Evolutionary conservation across 352 stramenopile genomes (phyloP).

Genomic region (Phytophthora pluvialis): DNA sequence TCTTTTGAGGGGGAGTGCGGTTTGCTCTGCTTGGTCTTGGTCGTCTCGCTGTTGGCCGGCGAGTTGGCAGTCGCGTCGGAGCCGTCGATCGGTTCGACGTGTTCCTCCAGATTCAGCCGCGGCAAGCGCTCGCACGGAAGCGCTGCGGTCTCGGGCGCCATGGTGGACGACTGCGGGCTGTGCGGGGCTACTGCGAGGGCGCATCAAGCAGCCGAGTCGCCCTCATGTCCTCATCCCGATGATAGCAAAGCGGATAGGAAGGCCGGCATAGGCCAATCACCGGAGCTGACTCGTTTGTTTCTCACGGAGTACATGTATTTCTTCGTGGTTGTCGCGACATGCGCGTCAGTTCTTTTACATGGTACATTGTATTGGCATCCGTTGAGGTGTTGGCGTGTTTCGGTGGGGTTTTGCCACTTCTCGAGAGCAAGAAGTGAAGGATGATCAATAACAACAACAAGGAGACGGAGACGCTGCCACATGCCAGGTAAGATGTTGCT

Average conservation of each 20-base stretch:
- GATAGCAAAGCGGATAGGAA: conserved; percentile 36
- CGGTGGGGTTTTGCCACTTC: too few relatives aligned
- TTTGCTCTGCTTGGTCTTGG: conserved; percentile 4
- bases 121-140: conserved; percentile 27
- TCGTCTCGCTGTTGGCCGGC: conserved; percentile 7
- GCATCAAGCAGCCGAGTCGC: conserved; percentile 16
- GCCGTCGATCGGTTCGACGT: conserved; percentile 13
- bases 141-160: conserved; percentile 16
- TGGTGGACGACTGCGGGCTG: conserved; percentile 18
- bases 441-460: too few relatives aligned
- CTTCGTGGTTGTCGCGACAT: too few relatives aligned
- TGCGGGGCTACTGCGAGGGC: not conserved
- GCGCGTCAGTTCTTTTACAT: too few relatives aligned
- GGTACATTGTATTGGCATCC: too few relatives aligned
- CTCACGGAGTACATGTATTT: not conserved
- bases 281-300: conserved; percentile 13
- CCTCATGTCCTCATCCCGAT: conserved; percentile 22
- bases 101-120: conserved; percentile 25
- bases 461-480: too few relatives aligned
- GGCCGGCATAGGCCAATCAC: conserved; percentile 15
- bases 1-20: conserved; percentile 11
- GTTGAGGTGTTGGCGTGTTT: too few relatives aligned
- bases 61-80: conserved; percentile 13
- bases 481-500: too few relatives aligned
- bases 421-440: too few relatives aligned